A percentile compares a stretch with the other conserved stretches of the same genome.
phyloP scores from a whole-genome alignment of 192 early-diverging fungal genomes.

The Chytriomyces hyalinus region DNA sequence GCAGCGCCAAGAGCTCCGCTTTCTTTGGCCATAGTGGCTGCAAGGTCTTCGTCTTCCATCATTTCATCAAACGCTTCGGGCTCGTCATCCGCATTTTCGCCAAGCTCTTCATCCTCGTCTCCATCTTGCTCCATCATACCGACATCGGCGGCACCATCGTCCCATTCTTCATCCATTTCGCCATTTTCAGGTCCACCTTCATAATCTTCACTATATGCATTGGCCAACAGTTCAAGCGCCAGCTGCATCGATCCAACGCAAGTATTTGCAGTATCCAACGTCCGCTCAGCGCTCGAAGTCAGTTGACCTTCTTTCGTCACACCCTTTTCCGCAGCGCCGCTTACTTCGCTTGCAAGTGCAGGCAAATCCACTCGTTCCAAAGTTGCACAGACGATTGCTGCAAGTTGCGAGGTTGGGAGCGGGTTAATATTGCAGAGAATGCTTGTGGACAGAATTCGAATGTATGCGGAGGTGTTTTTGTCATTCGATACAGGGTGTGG shows the following conservation, averaged over 20 bases:
- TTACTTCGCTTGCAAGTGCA: slow-evolving; percentile 27
- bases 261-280: slow-evolving; percentile 2
- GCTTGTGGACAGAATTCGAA: slow-evolving; percentile 74
- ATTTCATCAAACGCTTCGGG: slow-evolving; percentile 42
- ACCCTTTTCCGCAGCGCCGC: neutral
- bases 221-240: slow-evolving; percentile 81
- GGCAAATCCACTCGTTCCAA: slow-evolving; percentile 13
- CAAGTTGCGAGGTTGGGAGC: neutral
- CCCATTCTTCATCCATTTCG: slow-evolving; percentile 47
- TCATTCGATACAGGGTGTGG: neutral
- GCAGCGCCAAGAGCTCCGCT: slow-evolving; percentile 10
- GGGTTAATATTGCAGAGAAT: slow-evolving; percentile 55
- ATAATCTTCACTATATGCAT: slow-evolving; percentile 75
- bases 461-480: slow-evolving; percentile 33
- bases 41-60: slow-evolving; percentile 36
- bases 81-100: slow-evolving; percentile 52
- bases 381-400: neutral
- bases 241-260: slow-evolving; percentile 67
- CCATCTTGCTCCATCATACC: slow-evolving; percentile 31
- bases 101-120: slow-evolving; percentile 35
- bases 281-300: slow-evolving; percentile 10
- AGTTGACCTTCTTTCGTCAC: neutral
- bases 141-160: slow-evolving; percentile 38
- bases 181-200: slow-evolving; percentile 43
- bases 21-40: neutral